Evolutionary conservation across 805 yeast genomes (phyloP).

Genomic region (Suhomyces emberorum): DNA sequence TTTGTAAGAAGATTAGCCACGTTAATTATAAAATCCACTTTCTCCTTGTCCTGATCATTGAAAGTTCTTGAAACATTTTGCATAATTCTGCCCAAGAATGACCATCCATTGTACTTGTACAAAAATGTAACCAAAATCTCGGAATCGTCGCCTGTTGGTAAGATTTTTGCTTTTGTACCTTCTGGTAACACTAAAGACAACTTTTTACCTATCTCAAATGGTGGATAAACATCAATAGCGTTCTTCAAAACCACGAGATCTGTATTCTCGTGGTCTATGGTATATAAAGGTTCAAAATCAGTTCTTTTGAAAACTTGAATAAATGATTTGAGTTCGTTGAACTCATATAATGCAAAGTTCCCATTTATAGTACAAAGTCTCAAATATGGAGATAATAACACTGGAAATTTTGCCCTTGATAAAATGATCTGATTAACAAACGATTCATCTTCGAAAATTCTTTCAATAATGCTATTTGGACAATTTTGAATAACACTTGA

Average conservation of each 20-base stretch:
- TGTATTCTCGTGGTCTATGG: constrained; percentile 50
- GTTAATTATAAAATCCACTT: constrained; percentile 40
- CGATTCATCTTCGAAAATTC: constrained; percentile 45
- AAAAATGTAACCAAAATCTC: constrained; percentile 59
- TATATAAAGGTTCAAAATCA: constrained; percentile 38
- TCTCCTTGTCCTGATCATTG: constrained; percentile 35
- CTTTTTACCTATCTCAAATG: constrained; percentile 49
- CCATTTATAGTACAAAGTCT: constrained; percentile 61
- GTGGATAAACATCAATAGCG: constrained; percentile 51
- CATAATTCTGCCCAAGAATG: constrained; percentile 72
- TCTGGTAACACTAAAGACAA: constrained; percentile 40
- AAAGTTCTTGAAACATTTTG: constrained; percentile 54
- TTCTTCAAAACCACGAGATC: constrained; percentile 51
- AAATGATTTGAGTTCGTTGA: constrained; percentile 58
- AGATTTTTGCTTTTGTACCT: constrained; percentile 68
- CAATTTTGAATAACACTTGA: constrained; percentile 40
- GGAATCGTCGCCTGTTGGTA: constrained; percentile 44
- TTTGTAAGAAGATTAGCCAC: constrained; percentile 50
- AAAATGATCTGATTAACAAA: constrained; percentile 46
- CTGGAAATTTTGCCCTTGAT: constrained; percentile 74
- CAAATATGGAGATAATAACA: constrained; percentile 56
- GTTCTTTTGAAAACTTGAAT: constrained; percentile 45
- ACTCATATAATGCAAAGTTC: constrained; percentile 61
- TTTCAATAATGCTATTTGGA: constrained; percentile 43
- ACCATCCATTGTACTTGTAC: constrained; percentile 82